Evolutionary conservation across 164 flowering plant species (phyloP).

Genomic region (Litsea cubeba): DNA sequence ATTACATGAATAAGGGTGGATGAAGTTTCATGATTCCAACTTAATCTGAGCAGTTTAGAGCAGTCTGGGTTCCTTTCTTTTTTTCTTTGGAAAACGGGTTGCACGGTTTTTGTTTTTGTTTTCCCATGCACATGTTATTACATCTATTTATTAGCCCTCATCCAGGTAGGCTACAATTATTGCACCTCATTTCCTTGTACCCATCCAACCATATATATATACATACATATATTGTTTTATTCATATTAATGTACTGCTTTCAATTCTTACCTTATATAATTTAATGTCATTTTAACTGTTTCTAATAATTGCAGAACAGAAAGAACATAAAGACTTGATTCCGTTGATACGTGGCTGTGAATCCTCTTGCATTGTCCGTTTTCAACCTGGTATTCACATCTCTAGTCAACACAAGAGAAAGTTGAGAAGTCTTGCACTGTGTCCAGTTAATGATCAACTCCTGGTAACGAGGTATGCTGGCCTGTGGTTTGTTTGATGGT

Average conservation of each 20-base stretch:
- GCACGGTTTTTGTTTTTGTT: too few species aligned
- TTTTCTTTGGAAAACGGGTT: too few species aligned
- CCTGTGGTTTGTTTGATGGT: background rate
- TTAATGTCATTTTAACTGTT: constrained; percentile 1
- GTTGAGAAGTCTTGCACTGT: constrained; percentile 68
- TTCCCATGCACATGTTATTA: too few species aligned
- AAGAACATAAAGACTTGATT: constrained; percentile 69
- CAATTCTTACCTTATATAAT: background rate
- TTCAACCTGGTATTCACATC: constrained; percentile 44
- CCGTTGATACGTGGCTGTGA: constrained; percentile 42
- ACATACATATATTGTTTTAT: background rate
- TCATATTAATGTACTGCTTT: background rate
- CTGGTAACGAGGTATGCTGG: constrained; percentile 76
- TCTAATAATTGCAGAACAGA: constrained; percentile 49
- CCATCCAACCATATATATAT: too few species aligned
- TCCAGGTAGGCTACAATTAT: too few species aligned
- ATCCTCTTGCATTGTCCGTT: constrained; percentile 40
- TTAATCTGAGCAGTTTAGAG: too few species aligned
- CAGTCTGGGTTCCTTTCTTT: too few species aligned
- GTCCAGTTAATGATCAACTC: constrained; percentile 76
- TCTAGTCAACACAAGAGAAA: constrained; percentile 88
- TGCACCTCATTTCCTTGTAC: too few species aligned
- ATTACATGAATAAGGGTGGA: too few species aligned
- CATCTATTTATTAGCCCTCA: too few species aligned
- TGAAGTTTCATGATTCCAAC: too few species aligned